Base-by-base conservation (phyloP, 2,329 filamentous ascomycete genomes). In the Bipolaris sorokiniana region DNA sequence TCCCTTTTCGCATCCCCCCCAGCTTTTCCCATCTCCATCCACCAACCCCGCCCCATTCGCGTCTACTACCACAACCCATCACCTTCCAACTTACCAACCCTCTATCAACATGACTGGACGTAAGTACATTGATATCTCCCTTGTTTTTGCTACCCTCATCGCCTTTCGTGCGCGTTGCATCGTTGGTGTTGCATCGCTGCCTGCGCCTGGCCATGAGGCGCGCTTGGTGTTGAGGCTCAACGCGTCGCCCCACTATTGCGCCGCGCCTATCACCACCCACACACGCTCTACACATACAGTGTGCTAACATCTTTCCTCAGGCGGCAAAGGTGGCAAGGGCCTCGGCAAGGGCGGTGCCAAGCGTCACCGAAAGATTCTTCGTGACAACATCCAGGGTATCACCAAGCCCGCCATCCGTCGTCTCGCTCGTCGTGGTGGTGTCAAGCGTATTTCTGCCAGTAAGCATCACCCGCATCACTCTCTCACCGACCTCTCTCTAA, bases 341-440 rank as follows among this genome's bases (percentile, higher is more conserved):
- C 81, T 83, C 73, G 81, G 81, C 66, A 83, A 83, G 76, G 81
- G 81, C 62, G 81, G 81, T 62, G 81, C 81, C 73, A 83, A 83
- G 78, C 81, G 81, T 76, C 81, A 83, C 68, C 79, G 81, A 65
- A 83, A 83, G 80, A 83, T 83, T 72, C 76, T 83, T 65, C 81
- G 81, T 66, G 81, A 83, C 79, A 82, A 83, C 78, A 83, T 82
- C 73, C 81, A 82, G 72, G 81, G 81, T 73, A 82, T 83, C 73
- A 82, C 81, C 69, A 83, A 83, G 79, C 80, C 81, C 64, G 81
- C 81, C 56, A 82, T 83, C 72, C 80, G 81, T 57, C 80, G 81
- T 82, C 80, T 83, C 70, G 81, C 80, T 64, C 81, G 81, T 74
- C 81, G 81, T 80, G 79, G 80, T 64, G 79, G 79, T 80, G 80